Percentiles rank a stretch among this genome's conserved stretches.
Evolutionary conservation across 805 yeast genomes (phyloP).

Genomic region (Jamesozyma gamospora): DNA sequence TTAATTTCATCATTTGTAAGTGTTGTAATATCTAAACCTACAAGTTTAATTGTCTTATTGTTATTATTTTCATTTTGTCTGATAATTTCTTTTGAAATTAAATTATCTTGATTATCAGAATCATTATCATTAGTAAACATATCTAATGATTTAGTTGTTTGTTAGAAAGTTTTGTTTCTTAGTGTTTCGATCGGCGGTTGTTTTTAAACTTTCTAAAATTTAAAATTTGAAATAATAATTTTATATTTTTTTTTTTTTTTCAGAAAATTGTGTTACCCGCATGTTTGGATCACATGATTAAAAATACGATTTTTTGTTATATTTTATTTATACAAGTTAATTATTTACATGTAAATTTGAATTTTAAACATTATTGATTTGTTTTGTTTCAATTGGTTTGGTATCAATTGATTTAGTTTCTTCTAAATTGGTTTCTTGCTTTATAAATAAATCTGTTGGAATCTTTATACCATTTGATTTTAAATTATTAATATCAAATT

Average conservation of each 20-base stretch:
- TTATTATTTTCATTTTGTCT: conserved; percentile 3
- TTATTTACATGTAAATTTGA: too few relatives aligned
- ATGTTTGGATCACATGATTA: too few relatives aligned
- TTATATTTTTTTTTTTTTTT: too few relatives aligned
- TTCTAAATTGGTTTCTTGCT: neutral
- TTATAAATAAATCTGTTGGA: neutral
- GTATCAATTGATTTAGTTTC: neutral
- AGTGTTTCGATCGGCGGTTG: too few relatives aligned
- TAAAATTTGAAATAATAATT: too few relatives aligned
- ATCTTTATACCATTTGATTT: neutral
- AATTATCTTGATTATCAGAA: conserved; percentile 1
- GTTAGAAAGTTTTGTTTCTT: too few relatives aligned
- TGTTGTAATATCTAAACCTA: conserved; percentile 31
- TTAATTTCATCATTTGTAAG: conserved; percentile 34
- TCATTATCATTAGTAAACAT: neutral
- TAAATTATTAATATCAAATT: conserved; percentile 1
- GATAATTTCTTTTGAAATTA: conserved; percentile 49
- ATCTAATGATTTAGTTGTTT: too few relatives aligned
- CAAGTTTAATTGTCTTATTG: conserved; percentile 29
- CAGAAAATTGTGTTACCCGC: too few relatives aligned
- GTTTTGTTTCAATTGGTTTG: neutral
- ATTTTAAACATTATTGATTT: too few relatives aligned
- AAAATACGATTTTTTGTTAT: too few relatives aligned
- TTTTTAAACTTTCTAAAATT: too few relatives aligned
- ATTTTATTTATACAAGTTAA: too few relatives aligned